Base-by-base conservation (phyloP, 495 filamentous ascomycete species). In the Bombardia bombarda region DNA sequence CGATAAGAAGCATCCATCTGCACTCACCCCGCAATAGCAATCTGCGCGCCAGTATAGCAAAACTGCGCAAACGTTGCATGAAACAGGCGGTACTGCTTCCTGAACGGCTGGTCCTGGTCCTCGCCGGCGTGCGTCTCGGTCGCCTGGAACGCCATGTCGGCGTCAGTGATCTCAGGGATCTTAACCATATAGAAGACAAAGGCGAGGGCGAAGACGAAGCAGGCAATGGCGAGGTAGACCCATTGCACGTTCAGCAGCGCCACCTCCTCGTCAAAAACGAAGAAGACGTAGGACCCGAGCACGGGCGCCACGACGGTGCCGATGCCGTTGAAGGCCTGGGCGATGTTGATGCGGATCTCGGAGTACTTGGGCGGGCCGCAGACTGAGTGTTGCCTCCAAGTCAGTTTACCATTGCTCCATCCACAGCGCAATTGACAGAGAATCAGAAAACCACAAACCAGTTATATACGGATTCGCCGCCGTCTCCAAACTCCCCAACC, bases 151-250 rank as follows among this genome's bases (percentile, higher is more conserved):
- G 35, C 75, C 79, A 84, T 84, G 57, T 86, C 82, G 23, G 81
- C 80, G 51, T 88, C 83, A 3, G 82, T 85, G 51, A 86, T 75
- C 59, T 87, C 82, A 21, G 82, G 82, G 28, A 87, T 82, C 0
- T 67, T 67, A 4, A 74, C 70, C 25, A 85, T 52, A 60, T 70
- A 81, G 65, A 87, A 87, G 36, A 83, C 65, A 38, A 74, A 53
- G 13, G 79, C 78, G 4, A 88, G 71, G 24, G 77, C 25, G 55
- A 75, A 76, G 38, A 86, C 82, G 53, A 87, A 86, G 61, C 65
- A 63, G 12, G 79, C 83, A 40, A 87, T 82, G 26, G 78, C 82
- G 4, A 86, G 70, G 57, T 88, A 88, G 3, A 82, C 79, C 79
- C 80, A 87, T 55, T 87, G 82, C 12, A 87, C 84, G 47, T 74